phyloP scores from a whole-genome alignment of 495 filamentous ascomycete species.

The Penicillium fimorum region DNA sequence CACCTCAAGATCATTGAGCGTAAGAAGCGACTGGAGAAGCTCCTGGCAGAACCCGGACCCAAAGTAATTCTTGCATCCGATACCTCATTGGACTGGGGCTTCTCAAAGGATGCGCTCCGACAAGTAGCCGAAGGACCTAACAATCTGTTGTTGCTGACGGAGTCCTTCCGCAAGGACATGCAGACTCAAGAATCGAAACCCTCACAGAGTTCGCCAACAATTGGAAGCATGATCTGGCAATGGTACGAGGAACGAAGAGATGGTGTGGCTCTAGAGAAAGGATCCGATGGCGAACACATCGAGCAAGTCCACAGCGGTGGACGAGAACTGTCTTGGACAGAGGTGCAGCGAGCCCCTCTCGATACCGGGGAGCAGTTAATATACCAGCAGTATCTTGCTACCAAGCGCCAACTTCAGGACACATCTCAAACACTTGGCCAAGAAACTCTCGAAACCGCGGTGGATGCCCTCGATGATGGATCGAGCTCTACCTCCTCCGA shows the following conservation, averaged over 20 bases:
- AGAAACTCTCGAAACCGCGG: constrained; percentile 62
- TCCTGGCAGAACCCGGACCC: constrained; percentile 49
- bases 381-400: constrained; percentile 89
- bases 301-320: constrained; percentile 66
- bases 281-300: constrained; percentile 56
- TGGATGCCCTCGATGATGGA: constrained; percentile 79
- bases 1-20: constrained; percentile 78
- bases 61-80: constrained; percentile 92
- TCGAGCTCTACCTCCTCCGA: constrained; percentile 82
- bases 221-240: constrained; percentile 64
- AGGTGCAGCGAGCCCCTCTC: constrained; percentile 61
- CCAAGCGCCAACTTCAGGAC: constrained; percentile 74
- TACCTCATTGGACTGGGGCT: constrained; percentile 88
- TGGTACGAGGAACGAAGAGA: constrained; percentile 69
- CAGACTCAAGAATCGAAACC: constrained; percentile 26
- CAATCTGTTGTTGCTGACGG: constrained; percentile 84
- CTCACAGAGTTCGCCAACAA: constrained; percentile 31
- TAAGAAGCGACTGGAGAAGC: constrained; percentile 66
- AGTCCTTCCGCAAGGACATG: constrained; percentile 52
- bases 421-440: constrained; percentile 67
- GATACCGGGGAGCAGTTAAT: constrained; percentile 69
- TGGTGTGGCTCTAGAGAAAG: constrained; percentile 58
- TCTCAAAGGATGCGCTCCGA: constrained; percentile 81
- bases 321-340: constrained; percentile 56
- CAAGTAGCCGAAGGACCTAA: constrained; percentile 68